Conservation (phyloP, 148 eudicot genomes). For the Hydrangea macrophylla region DNA sequence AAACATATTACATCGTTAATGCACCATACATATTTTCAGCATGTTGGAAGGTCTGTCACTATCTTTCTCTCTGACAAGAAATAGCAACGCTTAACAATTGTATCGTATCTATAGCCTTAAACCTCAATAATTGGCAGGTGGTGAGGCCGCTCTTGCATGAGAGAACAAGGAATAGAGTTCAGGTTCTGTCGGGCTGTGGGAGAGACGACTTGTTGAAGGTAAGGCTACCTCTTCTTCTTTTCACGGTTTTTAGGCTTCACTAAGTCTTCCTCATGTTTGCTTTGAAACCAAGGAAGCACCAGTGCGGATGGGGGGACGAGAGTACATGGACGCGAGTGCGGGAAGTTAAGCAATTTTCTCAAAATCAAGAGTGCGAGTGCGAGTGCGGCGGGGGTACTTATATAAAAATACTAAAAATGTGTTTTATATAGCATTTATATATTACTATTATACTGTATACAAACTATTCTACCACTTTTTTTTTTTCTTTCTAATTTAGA, state of each 20-base stretch:
- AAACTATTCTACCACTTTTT: too few relatives aligned
- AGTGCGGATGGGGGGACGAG: too few relatives aligned
- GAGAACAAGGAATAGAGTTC: constrained; percentile 90
- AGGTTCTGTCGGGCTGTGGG: constrained; percentile 87
- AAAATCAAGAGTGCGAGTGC: too few relatives aligned
- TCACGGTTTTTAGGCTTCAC: not conserved
- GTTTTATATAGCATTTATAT: too few relatives aligned
- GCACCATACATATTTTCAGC: constrained; percentile 98
- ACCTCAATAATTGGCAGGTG: constrained; percentile 43
- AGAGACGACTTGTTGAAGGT: constrained; percentile 88
- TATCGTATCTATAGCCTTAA: constrained; percentile 1
- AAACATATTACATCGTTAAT: constrained; percentile 87
- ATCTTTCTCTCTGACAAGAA: not conserved
- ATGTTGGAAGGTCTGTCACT: constrained; percentile 88
- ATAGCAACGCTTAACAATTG: not conserved
- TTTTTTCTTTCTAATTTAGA: too few relatives aligned
- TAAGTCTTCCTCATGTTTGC: not conserved
- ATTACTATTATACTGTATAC: too few relatives aligned
- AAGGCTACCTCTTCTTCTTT: constrained; percentile 14
- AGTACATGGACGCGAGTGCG: too few relatives aligned
- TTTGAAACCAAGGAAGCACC: too few relatives aligned
- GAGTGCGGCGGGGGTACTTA: too few relatives aligned
- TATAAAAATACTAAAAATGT: too few relatives aligned
- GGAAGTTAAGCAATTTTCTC: too few relatives aligned
- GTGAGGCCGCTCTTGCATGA: constrained; percentile 97